phyloP scores from a whole-genome alignment of 345 rosid species.

The Citrus reticulata region DNA sequence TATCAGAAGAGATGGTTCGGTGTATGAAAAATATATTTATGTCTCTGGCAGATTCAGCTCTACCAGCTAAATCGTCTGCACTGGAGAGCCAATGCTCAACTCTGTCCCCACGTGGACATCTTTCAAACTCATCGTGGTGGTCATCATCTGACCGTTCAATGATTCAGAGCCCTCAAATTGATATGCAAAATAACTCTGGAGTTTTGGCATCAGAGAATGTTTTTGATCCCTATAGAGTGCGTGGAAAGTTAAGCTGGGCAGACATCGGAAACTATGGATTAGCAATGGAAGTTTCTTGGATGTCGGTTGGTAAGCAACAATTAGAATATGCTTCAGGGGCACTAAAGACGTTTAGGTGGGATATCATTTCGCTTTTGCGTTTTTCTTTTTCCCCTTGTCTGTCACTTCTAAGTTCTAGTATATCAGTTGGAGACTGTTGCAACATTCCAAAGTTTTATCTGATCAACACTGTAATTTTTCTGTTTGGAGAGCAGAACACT shows the following conservation, averaged over 20 bases:
- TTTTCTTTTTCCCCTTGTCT: neutral
- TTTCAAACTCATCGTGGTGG: constrained; percentile 80
- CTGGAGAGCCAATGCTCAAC: constrained; percentile 60
- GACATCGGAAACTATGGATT: constrained; percentile 68
- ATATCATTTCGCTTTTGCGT: neutral
- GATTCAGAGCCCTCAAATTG: constrained; percentile 72
- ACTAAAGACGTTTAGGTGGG: constrained; percentile 76
- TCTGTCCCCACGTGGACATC: constrained; percentile 77
- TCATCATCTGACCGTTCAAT: constrained; percentile 70
- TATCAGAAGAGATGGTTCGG: constrained; percentile 85
- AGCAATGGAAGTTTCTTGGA: constrained; percentile 86
- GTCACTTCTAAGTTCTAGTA: neutral
- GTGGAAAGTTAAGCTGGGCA: constrained; percentile 84
- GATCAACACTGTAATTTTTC: neutral
- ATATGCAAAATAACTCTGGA: constrained; percentile 43
- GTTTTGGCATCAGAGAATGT: constrained; percentile 55
- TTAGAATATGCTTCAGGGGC: constrained; percentile 94
- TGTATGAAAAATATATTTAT: constrained; percentile 93
- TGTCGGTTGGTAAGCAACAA: constrained; percentile 96
- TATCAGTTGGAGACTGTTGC: neutral
- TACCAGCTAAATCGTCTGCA: constrained; percentile 46
- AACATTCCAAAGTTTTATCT: neutral
- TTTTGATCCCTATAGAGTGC: constrained; percentile 78
- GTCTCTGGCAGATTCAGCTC: constrained; percentile 73
- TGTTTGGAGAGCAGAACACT: constrained; percentile 52